Conservation (phyloP, 192 early-diverging fungal species). For the Blastocladiella britannica region DNA sequence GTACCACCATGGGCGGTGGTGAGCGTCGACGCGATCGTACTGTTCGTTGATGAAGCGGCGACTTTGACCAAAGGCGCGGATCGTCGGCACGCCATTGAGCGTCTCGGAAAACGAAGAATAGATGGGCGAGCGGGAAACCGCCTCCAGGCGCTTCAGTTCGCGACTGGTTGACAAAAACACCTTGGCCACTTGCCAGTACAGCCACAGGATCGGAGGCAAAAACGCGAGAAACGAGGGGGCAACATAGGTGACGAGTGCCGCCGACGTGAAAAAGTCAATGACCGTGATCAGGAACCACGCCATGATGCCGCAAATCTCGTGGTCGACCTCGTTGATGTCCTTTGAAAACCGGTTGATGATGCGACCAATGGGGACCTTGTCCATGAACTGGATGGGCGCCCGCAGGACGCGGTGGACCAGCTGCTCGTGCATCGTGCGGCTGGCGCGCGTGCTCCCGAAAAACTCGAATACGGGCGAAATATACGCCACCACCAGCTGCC, state of each 20-base stretch:
- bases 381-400: conserved; percentile 70
- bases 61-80: conserved; percentile 64
- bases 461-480: conserved; percentile 20
- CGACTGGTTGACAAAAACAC: conserved; percentile 59
- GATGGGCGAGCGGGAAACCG: conserved; percentile 50
- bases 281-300: conserved; percentile 41
- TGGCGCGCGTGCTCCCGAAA: conserved; percentile 28
- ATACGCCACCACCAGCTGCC: conserved; percentile 24
- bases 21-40: conserved; percentile 39
- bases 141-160: conserved; percentile 77
- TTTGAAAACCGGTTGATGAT: conserved; percentile 78
- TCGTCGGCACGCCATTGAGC: conserved; percentile 50
- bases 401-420: conserved; percentile 33
- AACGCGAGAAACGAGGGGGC: conserved; percentile 59
- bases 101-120: conserved; percentile 69
- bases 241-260: conserved; percentile 11
- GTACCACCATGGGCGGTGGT: conserved; percentile 72
- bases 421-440: conserved; percentile 26
- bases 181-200: conserved; percentile 39
- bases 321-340: conserved; percentile 69
- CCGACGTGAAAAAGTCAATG: conserved; percentile 8
- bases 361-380: conserved; percentile 69
- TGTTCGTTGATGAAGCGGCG: conserved; percentile 41
- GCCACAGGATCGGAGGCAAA: conserved; percentile 38
- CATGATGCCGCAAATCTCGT: conserved; percentile 27